These are phyloP conservation scores for Stropharia rugosoannulata DNA, from an alignment of 768 basidiomycete species.

Conservation along the genomic window DNA sequence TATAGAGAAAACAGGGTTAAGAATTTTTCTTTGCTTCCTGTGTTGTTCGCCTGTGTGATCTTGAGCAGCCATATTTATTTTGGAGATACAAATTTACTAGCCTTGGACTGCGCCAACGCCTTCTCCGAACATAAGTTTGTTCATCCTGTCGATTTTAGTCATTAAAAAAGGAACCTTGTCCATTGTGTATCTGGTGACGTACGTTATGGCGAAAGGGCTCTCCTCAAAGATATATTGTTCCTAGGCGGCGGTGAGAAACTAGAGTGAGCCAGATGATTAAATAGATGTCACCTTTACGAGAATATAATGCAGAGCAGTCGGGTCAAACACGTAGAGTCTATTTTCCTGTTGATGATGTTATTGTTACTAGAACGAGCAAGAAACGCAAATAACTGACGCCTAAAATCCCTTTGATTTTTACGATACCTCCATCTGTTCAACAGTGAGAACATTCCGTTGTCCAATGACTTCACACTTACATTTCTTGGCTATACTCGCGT, in stretches of 20 bases:
- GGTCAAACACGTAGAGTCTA: conserved; percentile 41
- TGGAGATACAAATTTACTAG: not conserved
- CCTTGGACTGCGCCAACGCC: conserved; percentile 21
- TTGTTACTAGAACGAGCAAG: not conserved
- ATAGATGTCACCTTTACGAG: conserved; percentile 37
- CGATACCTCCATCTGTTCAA: conserved; percentile 28
- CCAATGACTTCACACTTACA: conserved; percentile 23
- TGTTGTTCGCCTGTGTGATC: conserved; percentile 35
- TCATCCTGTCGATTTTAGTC: conserved; percentile 7
- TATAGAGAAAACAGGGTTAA: conserved; percentile 44
- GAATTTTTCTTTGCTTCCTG: conserved; percentile 39
- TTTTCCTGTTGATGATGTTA: conserved; percentile 20
- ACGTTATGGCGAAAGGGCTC: conserved; percentile 24
- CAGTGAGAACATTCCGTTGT: not conserved
- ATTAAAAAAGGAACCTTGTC: not conserved
- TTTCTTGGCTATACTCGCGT: conserved; percentile 28
- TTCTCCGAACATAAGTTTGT: conserved; percentile 14
- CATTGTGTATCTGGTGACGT: not conserved
- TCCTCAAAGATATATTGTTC: conserved; percentile 34
- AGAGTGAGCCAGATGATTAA: not conserved
- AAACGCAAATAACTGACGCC: conserved; percentile 26
- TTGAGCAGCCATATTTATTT: not conserved
- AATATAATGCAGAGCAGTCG: conserved; percentile 44
- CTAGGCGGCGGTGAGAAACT: conserved; percentile 10
- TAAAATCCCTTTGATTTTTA: conserved; percentile 30